Percentiles rank a stretch among this genome's conserved stretches.
phyloP scores from a whole-genome alignment of 352 stramenopile genomes.

The Peronosclerospora sorghi region DNA sequence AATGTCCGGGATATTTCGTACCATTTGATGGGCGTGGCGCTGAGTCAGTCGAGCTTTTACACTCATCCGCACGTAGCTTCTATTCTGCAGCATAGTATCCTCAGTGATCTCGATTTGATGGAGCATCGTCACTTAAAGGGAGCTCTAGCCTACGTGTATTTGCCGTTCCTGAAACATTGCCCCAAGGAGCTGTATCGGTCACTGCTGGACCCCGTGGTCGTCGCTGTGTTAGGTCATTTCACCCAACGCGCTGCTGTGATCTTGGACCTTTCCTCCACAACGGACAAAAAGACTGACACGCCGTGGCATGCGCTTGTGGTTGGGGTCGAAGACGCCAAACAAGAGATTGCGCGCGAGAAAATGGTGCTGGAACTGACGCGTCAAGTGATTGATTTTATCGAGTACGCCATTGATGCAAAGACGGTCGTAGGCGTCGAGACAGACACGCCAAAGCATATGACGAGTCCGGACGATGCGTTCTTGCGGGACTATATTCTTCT shows the following conservation, averaged over 20 bases:
- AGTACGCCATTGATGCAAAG: conserved; percentile 61
- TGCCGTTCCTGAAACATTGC: conserved; percentile 64
- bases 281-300: conserved; percentile 22
- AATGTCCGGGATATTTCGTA: conserved; percentile 72
- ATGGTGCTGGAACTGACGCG: conserved; percentile 62
- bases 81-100: conserved; percentile 47
- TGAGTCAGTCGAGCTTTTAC: conserved; percentile 43
- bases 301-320: conserved; percentile 46
- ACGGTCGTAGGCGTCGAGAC: conserved; percentile 60
- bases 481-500: conserved; percentile 55
- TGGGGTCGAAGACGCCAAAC: conserved; percentile 54
- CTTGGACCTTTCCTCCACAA: conserved; percentile 19
- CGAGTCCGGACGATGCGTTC: conserved; percentile 39
- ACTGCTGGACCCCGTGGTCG: conserved; percentile 53
- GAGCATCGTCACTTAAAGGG: conserved; percentile 69
- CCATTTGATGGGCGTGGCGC: conserved; percentile 58
- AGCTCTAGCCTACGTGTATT: conserved; percentile 50
- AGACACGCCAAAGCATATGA: conserved; percentile 67
- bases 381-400: conserved; percentile 61
- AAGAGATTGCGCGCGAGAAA: conserved; percentile 56
- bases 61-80: conserved; percentile 27
- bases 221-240: conserved; percentile 43
- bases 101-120: conserved; percentile 52
- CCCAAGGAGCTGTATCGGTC: conserved; percentile 42
- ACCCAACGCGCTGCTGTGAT: conserved; percentile 33